Base-by-base conservation (phyloP, 352 stramenopile species). In the Halophytophthora batemanensis region DNA sequence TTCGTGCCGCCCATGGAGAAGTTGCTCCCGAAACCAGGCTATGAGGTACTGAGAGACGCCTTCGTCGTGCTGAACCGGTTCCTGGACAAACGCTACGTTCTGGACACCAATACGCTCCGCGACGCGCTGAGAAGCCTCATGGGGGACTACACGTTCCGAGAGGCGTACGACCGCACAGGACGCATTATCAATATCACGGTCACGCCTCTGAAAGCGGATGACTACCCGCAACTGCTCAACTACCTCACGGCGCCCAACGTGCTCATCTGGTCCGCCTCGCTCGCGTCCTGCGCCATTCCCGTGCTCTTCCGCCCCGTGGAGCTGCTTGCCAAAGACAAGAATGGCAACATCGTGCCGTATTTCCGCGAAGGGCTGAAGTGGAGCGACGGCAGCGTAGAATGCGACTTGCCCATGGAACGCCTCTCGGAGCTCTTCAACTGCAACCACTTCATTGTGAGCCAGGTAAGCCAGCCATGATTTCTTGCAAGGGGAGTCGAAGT, bases 161-260 rank as follows among this genome's bases (percentile, higher is more conserved):
- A 98, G 55, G 97, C 96, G 0, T 99, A 99, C 65, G 96, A 99
- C 71, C 78, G 95, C 35, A 99, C 97, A 11, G 96, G 96, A 25
- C 80, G 96, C 18, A 99, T 99, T 71, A 90, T 99, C 45, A 99
- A 99, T 75, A 98, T 99, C 55, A 98, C 94, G 6, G 97, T 99
- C 11, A 98, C 93, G 6, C 95, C 95, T 19, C 71, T 86, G 43
- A 88, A 80, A 56, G 69, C 79, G 10, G 80, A 87, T 54, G 96
- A 99, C 64, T 97, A 98, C 46, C 96, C 96, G 44, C 86, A 98
- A 40, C 61, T 99, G 18, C 82, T 99, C 18, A 99, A 99, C 66
- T 99, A 99, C 78, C 76, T 99, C 17, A 99, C 96, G 5, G 93
- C 96, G 4, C 97, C 97, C 18, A 97, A 99, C 59, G 96, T 99